These are phyloP conservation scores for Primulina tabacum DNA, from an alignment of 257 asterid genomes.

Conservation along the genomic window DNA sequence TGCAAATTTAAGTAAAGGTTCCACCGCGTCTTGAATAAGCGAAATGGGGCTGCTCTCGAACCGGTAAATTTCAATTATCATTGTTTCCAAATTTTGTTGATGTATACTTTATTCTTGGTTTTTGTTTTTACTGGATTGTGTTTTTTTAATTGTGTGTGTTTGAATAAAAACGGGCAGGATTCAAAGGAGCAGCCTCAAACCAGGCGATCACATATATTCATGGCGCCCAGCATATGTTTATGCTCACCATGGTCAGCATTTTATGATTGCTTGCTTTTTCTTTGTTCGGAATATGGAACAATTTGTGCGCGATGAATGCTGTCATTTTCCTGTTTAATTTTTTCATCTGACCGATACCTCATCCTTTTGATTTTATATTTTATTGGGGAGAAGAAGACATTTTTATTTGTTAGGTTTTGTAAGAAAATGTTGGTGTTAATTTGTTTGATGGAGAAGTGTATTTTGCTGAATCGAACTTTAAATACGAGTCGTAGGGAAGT, in stretches of 20 bases:
- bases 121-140: not conserved
- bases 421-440: no score
- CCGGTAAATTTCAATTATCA: slow-evolving; percentile 27
- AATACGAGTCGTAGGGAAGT: not conserved
- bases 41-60: slow-evolving; percentile 57
- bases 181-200: slow-evolving; percentile 59
- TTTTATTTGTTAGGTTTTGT: no score
- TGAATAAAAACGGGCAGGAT: slow-evolving; percentile 41
- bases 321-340: not conserved
- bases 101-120: no score
- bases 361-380: not conserved
- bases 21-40: not conserved
- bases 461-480: not conserved
- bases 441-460: not conserved
- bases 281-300: not conserved
- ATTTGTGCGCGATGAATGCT: not conserved
- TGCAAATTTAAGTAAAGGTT: not conserved
- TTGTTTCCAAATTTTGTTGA: no score
- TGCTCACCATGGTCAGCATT: slow-evolving; percentile 81
- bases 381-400: not conserved
- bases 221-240: slow-evolving; percentile 86
- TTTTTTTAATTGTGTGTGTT: not conserved
- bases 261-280: not conserved
- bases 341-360: not conserved
- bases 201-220: slow-evolving; percentile 95